A percentile compares a stretch with the other conserved stretches of the same genome.
Evolutionary conservation across 2,329 filamentous ascomycete genomes (phyloP).

Genomic region (Basipetospora chlamydospora): DNA sequence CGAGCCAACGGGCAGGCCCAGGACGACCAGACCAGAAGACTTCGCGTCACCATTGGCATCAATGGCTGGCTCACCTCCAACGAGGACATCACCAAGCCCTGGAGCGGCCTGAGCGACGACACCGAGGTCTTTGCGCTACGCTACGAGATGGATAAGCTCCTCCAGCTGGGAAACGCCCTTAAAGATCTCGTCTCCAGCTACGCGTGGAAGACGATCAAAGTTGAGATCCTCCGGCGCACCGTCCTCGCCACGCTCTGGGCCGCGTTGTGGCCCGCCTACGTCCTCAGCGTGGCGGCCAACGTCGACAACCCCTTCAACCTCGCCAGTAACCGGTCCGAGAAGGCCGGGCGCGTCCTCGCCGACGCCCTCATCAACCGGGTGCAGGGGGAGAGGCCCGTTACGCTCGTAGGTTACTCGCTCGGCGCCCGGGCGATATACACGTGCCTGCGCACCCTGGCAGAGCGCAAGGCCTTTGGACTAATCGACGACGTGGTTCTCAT

Average conservation of each 20-base stretch:
- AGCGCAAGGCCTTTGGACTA: conserved; percentile 67
- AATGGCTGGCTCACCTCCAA: conserved; percentile 72
- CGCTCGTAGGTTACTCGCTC: conserved; percentile 66
- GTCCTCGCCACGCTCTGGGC: conserved; percentile 53
- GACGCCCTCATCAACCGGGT: conserved; percentile 71
- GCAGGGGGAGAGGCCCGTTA: conserved; percentile 70
- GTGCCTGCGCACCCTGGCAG: conserved; percentile 62
- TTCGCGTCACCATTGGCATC: conserved; percentile 73
- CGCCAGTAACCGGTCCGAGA: conserved; percentile 62
- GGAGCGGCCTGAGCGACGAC: conserved; percentile 56
- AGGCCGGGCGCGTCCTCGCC: conserved; percentile 65
- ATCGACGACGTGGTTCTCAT: conserved; percentile 75
- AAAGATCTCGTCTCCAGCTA: conserved; percentile 56
- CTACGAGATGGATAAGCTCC: conserved; percentile 66
- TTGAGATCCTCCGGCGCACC: conserved; percentile 60
- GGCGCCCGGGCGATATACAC: conserved; percentile 72
- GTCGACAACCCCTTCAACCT: conserved; percentile 75
- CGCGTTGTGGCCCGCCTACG: conserved; percentile 54
- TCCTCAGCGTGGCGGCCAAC: conserved; percentile 51
- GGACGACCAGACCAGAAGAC: conserved; percentile 19
- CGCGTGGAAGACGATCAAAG: conserved; percentile 60
- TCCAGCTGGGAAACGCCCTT: conserved; percentile 62
- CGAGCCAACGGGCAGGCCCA: background rate
- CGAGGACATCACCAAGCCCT: conserved; percentile 64
- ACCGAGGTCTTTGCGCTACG: conserved; percentile 73